These are phyloP conservation scores for Pythium rishiriense DNA, from an alignment of 352 stramenopile species.

Conservation along the genomic window DNA sequence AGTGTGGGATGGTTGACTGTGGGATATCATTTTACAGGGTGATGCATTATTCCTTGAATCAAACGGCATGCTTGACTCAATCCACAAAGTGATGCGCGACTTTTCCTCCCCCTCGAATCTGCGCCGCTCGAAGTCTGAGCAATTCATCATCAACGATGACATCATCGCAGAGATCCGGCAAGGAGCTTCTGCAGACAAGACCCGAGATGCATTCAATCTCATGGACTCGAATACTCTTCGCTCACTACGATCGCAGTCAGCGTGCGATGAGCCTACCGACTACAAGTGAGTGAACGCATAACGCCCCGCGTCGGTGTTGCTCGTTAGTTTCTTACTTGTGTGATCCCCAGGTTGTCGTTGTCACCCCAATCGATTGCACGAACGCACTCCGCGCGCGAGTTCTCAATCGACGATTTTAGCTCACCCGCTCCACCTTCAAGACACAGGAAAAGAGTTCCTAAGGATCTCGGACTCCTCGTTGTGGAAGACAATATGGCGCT, in stretches of 20 bases:
- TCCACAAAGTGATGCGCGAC: slow-evolving; percentile 79
- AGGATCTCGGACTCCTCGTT: slow-evolving; percentile 51
- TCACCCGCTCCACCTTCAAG: slow-evolving; percentile 9
- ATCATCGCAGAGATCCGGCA: slow-evolving; percentile 68
- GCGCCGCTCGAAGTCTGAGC: slow-evolving; percentile 35
- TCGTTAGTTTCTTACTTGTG: neutral
- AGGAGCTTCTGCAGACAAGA: slow-evolving; percentile 20
- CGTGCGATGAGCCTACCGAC: slow-evolving; percentile 24
- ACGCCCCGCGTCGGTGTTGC: neutral
- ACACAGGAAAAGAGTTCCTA: slow-evolving; percentile 26
- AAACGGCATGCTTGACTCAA: slow-evolving; percentile 76
- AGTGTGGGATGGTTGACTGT: neutral
- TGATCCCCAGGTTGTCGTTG: slow-evolving; percentile 8
- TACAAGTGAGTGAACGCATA: slow-evolving; percentile 26
- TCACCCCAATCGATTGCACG: slow-evolving; percentile 22
- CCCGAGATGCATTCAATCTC: slow-evolving; percentile 24
- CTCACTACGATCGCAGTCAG: slow-evolving; percentile 26
- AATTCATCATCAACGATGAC: slow-evolving; percentile 71
- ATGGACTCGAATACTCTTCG: slow-evolving; percentile 27
- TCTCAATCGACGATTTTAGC: slow-evolving; percentile 25
- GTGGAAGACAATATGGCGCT: slow-evolving; percentile 75
- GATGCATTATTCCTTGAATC: slow-evolving; percentile 75
- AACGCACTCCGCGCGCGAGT: slow-evolving; percentile 22
- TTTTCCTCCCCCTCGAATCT: slow-evolving; percentile 36
- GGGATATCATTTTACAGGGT: slow-evolving; percentile 32